Evolutionary conservation across 1,284 basidiomycete genomes (phyloP).

Genomic region (Apiotrichum siamense): DNA sequence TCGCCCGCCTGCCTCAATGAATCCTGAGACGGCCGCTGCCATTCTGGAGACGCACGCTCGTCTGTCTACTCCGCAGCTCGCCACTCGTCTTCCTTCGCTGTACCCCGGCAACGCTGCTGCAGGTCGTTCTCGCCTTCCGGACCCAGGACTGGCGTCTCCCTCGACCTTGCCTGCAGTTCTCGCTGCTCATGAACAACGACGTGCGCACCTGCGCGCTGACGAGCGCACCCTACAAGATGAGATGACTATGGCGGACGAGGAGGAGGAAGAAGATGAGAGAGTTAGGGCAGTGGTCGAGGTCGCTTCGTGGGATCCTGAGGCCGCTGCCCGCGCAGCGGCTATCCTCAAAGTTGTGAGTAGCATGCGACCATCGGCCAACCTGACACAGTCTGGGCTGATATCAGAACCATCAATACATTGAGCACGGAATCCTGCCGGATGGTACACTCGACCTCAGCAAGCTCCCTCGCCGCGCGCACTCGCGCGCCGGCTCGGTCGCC

Average conservation of each 20-base stretch:
- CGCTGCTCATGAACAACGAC: background rate
- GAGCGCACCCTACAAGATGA: slow-evolving; percentile 8
- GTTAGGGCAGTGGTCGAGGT: slow-evolving; percentile 59
- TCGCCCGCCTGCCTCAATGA: too few species aligned
- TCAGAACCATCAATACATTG: slow-evolving; percentile 79
- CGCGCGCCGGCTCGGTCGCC: background rate
- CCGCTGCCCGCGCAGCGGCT: slow-evolving; percentile 80
- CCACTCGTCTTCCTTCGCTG: background rate
- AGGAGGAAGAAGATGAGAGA: slow-evolving; percentile 16
- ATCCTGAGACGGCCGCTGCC: too few species aligned
- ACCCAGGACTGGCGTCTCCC: background rate
- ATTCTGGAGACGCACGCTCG: too few species aligned
- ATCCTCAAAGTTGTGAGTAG: slow-evolving; percentile 69
- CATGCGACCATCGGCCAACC: background rate
- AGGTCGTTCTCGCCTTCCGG: background rate
- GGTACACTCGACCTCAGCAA: background rate
- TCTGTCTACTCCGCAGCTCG: background rate
- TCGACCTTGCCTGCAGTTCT: background rate
- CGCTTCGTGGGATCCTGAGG: slow-evolving; percentile 68
- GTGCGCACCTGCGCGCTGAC: background rate
- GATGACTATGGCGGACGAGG: slow-evolving; percentile 8
- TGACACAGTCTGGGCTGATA: background rate
- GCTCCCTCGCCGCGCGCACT: slow-evolving; percentile 10
- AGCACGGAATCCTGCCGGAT: slow-evolving; percentile 51
- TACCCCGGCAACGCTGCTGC: background rate